Evolutionary conservation across 2,329 filamentous ascomycete genomes (phyloP).

Genomic region (Orbilia javanica): DNA sequence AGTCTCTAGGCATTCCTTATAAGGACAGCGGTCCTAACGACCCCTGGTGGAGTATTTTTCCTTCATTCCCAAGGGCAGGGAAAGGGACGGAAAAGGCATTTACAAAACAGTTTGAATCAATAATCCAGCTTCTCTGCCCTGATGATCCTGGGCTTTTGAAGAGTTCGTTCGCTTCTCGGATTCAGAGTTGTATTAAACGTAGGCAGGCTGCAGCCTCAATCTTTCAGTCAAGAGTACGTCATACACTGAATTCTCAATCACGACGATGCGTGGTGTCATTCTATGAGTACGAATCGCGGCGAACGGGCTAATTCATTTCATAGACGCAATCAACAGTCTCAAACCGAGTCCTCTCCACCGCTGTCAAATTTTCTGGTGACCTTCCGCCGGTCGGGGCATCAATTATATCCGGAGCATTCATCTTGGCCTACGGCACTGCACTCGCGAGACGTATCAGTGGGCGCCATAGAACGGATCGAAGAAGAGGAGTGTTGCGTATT

Average conservation of each 20-base stretch:
- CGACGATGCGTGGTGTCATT: neutral
- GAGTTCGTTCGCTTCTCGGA: neutral
- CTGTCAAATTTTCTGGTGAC: conserved; percentile 6
- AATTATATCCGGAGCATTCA: neutral
- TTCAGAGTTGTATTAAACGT: conserved; percentile 26
- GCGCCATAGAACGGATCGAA: neutral
- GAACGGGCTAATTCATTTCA: neutral
- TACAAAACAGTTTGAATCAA: neutral
- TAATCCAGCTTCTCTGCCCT: conserved; percentile 44
- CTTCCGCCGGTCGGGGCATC: conserved; percentile 25
- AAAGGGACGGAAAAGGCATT: neutral
- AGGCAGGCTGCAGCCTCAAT: neutral
- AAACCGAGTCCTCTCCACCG: conserved; percentile 5
- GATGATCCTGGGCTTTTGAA: conserved; percentile 31
- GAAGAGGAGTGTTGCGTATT: neutral
- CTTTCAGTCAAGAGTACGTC: conserved; percentile 21
- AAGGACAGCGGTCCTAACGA: neutral
- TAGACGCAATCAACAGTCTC: conserved; percentile 27
- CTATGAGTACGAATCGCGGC: too few species aligned
- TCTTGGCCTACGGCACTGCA: conserved; percentile 1
- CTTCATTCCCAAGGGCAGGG: neutral
- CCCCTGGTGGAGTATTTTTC: conserved; percentile 2
- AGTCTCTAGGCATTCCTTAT: neutral
- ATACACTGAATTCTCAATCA: neutral
- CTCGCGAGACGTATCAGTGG: conserved; percentile 5